Evolutionary conservation across 192 early-diverging fungal species (phyloP).

Genomic region (Backusella morwellensis): DNA sequence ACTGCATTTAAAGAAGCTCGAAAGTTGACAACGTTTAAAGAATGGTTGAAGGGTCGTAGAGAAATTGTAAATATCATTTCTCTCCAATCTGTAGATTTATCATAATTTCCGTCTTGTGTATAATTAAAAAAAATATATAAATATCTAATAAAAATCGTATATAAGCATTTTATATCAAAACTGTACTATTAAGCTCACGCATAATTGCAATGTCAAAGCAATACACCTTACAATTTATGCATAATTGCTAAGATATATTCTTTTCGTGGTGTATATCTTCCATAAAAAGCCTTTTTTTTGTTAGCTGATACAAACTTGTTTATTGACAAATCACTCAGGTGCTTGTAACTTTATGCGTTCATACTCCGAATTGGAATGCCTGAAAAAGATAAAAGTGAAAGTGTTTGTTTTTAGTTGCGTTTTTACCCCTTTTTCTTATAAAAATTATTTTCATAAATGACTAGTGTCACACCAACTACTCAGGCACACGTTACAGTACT

Average conservation of each 20-base stretch:
- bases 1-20: slow-evolving; percentile 27
- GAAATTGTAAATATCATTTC: slow-evolving; percentile 58
- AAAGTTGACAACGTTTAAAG: slow-evolving; percentile 40
- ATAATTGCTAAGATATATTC: no score
- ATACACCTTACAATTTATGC: no score
- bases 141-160: no score
- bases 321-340: no score
- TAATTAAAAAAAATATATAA: not conserved
- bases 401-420: not conserved
- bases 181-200: no score
- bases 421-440: not conserved
- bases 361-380: no score
- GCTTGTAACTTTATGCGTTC: no score
- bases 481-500: slow-evolving; percentile 23
- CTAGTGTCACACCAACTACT: not conserved
- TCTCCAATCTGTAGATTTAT: slow-evolving; percentile 26
- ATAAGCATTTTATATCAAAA: no score
- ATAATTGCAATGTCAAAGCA: no score
- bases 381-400: not conserved
- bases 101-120: not conserved
- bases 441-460: not conserved
- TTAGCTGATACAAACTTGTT: no score
- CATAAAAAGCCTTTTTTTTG: no score
- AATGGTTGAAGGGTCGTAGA: slow-evolving; percentile 53
- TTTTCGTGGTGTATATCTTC: no score